Evolutionary conservation across 257 asterid genomes (phyloP), one percentile per base, ranked within the genome.

Genomic region (Capsicum pubescens): DNA sequence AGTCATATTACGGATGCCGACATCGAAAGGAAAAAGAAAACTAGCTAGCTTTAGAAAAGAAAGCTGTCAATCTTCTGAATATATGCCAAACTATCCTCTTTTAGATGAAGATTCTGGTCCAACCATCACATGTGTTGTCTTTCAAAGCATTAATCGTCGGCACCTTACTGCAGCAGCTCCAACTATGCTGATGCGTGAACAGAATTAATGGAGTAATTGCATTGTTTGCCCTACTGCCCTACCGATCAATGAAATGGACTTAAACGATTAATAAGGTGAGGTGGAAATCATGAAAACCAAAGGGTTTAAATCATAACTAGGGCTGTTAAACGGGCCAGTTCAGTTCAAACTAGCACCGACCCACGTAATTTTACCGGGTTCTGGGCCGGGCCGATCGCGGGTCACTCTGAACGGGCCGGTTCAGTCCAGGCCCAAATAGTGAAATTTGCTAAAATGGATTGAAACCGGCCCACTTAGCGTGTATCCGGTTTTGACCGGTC

Each of bases 91-190:
- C 63, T 76, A 15, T 74, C 59, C 12, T 50, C 46, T 21, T 48
- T 12, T 46, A 46, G 48, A 16, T 26, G 10, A 72, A 72, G 17
- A 52, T 5, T 74, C 19, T 50, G 81, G 81, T 76, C 81, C 81
- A 77, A 48, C 8, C 42, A 76, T 77, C 81, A 54, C 81, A 52
- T 77, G 81, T 4, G 63, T 54, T 77, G 81, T 77, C 81, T 54
- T 77, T 63, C 4, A 54, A 77, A 52, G 48, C 50, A 77, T 77
- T 50, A 35, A 26, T 76, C 63, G 64, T 77, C 81, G 63, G 64
- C 50, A 26, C 42, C 64, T 52, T 54, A 54, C 48, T 15, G 50
- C 48, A 13, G 64, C 8, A 74, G 46, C 79, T 16, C 8, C 78
- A 14, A 8, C 4, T 68, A 13, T 8, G 32, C 19, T 72, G 11